Evolutionary conservation across 345 rosid species (phyloP).

Genomic region (Eucalyptus guilfoylei): DNA sequence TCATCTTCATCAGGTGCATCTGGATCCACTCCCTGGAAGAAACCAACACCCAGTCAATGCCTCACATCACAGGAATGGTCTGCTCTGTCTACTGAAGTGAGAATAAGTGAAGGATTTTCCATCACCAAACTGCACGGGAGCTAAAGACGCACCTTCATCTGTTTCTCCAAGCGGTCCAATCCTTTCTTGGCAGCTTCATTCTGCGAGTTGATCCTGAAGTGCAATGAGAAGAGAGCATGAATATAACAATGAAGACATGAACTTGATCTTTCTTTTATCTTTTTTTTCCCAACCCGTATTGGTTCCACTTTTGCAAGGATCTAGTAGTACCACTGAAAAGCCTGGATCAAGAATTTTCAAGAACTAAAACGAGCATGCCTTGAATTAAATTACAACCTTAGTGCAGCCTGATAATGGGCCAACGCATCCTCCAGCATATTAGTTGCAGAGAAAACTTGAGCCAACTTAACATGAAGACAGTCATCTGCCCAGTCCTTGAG

Average conservation of each 20-base stretch:
- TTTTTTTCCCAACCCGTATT: background rate
- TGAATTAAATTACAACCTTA: constrained; percentile 34
- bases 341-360: background rate
- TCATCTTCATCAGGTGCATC: constrained; percentile 97
- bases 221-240: background rate
- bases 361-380: background rate
- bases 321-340: background rate
- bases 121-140: background rate
- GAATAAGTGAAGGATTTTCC: background rate
- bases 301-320: background rate
- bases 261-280: background rate
- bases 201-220: constrained; percentile 75
- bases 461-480: constrained; percentile 92
- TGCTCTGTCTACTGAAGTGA: background rate
- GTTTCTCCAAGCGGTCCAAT: constrained; percentile 92
- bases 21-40: constrained; percentile 86
- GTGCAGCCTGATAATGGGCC: constrained; percentile 86
- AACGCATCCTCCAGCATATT: constrained; percentile 79
- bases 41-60: background rate
- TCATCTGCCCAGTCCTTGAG: constrained; percentile 99
- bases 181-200: constrained; percentile 97
- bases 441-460: constrained; percentile 90
- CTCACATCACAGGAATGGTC: background rate
- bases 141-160: constrained; percentile 69
- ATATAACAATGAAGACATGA: background rate